Percentiles rank a stretch among this genome's conserved stretches.
Conservation (phyloP, 768 basidiomycete species). For the Suillus placidus region DNA sequence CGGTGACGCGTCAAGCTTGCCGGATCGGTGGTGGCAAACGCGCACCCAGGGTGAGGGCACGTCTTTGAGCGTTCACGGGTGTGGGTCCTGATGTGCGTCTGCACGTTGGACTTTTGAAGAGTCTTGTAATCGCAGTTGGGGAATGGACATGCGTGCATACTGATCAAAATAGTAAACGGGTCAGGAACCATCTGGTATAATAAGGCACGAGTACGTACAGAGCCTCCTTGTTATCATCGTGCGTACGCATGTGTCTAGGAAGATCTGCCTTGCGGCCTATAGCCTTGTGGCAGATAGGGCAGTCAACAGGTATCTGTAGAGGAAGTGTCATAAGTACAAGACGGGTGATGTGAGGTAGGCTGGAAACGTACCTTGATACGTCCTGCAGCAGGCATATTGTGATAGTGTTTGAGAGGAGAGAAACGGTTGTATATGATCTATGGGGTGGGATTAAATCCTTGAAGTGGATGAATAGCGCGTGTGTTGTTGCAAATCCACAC, state of each 20-base stretch:
- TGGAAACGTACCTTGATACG: background rate
- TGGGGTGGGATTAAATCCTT: background rate
- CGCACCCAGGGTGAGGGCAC: conserved; percentile 25
- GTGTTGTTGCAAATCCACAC: conserved; percentile 7
- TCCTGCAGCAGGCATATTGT: background rate
- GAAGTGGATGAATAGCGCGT: conserved; percentile 1
- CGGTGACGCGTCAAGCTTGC: conserved; percentile 29
- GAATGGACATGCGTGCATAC: conserved; percentile 28
- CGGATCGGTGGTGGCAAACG: conserved; percentile 22
- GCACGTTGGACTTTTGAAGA: conserved; percentile 31
- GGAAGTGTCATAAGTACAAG: background rate
- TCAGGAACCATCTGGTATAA: conserved; percentile 7
- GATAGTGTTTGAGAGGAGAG: background rate
- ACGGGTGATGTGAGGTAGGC: background rate
- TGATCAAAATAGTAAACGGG: conserved; percentile 6
- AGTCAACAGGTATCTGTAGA: conserved; percentile 15
- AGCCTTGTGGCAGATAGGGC: conserved; percentile 17
- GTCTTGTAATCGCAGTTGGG: conserved; percentile 24
- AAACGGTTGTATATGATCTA: background rate
- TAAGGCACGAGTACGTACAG: conserved; percentile 20
- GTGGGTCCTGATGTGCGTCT: conserved; percentile 31
- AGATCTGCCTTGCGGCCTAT: conserved; percentile 32
- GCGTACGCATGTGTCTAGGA: conserved; percentile 28
- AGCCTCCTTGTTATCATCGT: conserved; percentile 24
- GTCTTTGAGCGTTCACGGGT: conserved; percentile 13